Base-by-base conservation (phyloP, 441 rosid species). In the Aquilaria agallochum region DNA sequence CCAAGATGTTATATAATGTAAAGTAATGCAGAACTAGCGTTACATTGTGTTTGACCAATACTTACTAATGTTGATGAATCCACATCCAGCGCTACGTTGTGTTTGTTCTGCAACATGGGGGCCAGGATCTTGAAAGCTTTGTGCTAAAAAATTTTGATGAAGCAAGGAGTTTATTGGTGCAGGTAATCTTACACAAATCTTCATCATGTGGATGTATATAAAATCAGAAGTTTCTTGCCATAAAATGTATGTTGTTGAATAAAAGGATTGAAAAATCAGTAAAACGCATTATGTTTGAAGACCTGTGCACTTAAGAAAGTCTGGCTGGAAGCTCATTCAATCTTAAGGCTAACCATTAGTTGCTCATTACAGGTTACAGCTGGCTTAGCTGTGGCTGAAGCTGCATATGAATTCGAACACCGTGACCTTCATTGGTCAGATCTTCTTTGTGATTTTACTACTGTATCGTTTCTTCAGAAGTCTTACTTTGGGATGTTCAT, bases 91-190 rank as follows among this genome's bases (percentile, higher is more conserved):
- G 92, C 64, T 89, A 83, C 69, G 84, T 91, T 40, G 89, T 89
- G 65, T 91, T 91, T 80, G 90, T 91, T 68, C 74, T 95, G 58
- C 88, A 84, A 80, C 97, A 95, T 68, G 99, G 99, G 20, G 99
- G 99, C 42, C 83, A 87, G 76, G 97, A 95, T 83, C 96, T 95
- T 61, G 99, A 95, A 79, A 77, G 88, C 74, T 95, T 95, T 62
- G 96, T 92, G 47, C 86, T 95, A 50, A 62, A 70, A 65, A 89
- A 86, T 66, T 89, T 80, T 59, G 86, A 85, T 63, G 99, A 95
- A 84, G 95, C 92, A 9, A 74, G 78, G 42, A 91, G 96, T 80
- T 78, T 89, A 66, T 59, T 95, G 72, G 80, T 82, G 55, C 99
- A 95, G 88, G 99, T 89, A 78, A 65, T 27, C 34, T 50, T 50